Evolutionary conservation across 257 asterid genomes (phyloP).

Genomic region (Plectranthus barbatus): DNA sequence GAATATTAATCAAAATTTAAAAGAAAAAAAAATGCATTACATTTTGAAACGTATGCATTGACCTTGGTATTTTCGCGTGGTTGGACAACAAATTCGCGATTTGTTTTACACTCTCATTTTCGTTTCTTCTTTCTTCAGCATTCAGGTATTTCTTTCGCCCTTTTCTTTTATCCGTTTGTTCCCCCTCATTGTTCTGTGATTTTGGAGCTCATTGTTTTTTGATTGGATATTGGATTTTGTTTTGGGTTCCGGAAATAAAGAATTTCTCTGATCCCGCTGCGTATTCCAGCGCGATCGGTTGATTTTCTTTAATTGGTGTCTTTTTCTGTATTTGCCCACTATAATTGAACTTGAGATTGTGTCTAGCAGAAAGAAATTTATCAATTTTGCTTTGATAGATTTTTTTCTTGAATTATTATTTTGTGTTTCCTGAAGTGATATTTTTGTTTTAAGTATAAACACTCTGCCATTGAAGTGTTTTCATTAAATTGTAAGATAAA

Average conservation of each 20-base stretch:
- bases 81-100: constrained; percentile 33
- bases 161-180: not conserved
- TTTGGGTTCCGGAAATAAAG: constrained; percentile 16
- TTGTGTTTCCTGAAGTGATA: constrained; percentile 8
- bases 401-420: not conserved
- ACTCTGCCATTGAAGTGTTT: constrained; percentile 17
- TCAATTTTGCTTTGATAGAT: not conserved
- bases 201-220: not conserved
- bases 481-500: not conserved
- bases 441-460: not conserved
- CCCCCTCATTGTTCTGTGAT: not conserved
- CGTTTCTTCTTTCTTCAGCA: constrained; percentile 15
- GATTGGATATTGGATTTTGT: constrained; percentile 7
- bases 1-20: too few species aligned
- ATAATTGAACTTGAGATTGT: constrained; percentile 4
- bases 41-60: too few species aligned
- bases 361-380: not conserved
- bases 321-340: constrained; percentile 11
- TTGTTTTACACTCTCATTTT: constrained; percentile 10
- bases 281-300: constrained; percentile 55
- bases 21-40: too few species aligned
- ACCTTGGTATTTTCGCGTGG: constrained; percentile 15
- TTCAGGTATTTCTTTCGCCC: constrained; percentile 32
- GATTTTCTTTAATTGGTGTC: constrained; percentile 12
- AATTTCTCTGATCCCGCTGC: constrained; percentile 58